Base-by-base conservation (phyloP, 1,284 basidiomycete species). In the Fistulina hepatica region DNA sequence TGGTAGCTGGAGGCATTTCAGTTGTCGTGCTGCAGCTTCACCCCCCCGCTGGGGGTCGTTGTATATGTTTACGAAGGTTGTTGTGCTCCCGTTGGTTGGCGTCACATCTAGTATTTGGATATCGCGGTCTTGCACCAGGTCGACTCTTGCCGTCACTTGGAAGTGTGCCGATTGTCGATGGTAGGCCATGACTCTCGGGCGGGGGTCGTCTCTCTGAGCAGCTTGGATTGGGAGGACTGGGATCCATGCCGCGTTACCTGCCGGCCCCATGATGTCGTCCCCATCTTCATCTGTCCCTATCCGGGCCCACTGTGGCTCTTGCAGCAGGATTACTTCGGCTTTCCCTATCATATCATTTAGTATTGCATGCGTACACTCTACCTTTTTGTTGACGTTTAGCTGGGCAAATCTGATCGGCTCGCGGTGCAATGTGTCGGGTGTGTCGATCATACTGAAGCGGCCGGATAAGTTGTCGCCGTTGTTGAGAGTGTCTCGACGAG, bases 31-130 rank as follows among this genome's bases (percentile, higher is more conserved):
- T 13, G 44, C 35, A 19, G 39, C 39, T 4, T 23, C 20, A 10
- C 28, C 39, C 15, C 26, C 30, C 12, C 21, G 12, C 21, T 15
- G 34, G 13, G 24, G 23, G 25, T 52, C 47, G 22, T 56, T 56
- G 45, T 58, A 56, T 1, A 55, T 33, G 33, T 57, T 55, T 33
- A 54, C 44, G 11, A 52, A n/a, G n/a, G n/a, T 48, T 10, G 48
- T 50, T 9, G 43, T 49, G 24, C 9, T 25, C 9, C n/a, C 9
- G 47, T 39, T 13, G 26, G 44, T 15, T 46, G 46, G 15, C 27
- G 39, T 13, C 11, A 57, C 36, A 20, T 55, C 49, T 2, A 57
- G 44, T 9, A 55, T 36, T 33, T 56, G 53, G n/a, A 55, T 40
- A 42, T 57, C 52, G 4, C 40, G 41, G 37, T 56, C 48, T 36